These are phyloP conservation scores for Podospora fimiseda DNA, from an alignment of 495 filamentous ascomycete species.

Conservation along the genomic window DNA sequence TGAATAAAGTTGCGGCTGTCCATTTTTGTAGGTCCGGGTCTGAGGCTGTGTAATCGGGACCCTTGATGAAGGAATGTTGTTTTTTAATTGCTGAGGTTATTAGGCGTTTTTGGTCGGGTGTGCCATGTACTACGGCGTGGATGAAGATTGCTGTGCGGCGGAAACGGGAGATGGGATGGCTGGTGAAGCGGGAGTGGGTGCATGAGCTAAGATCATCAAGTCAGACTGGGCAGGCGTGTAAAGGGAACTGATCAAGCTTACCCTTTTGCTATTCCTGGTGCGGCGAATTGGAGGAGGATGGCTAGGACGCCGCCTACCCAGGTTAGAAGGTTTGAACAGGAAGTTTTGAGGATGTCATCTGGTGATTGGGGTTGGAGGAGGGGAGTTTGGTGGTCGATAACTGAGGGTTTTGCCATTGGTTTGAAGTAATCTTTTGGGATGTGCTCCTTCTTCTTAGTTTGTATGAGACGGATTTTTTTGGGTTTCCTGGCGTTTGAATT, in stretches of 20 bases:
- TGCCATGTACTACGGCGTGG: slow-evolving; percentile 3
- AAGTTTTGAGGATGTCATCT: background rate
- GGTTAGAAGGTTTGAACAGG: slow-evolving; percentile 5
- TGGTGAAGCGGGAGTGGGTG: slow-evolving; percentile 11
- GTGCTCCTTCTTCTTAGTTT: background rate
- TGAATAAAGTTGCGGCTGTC: slow-evolving; percentile 20
- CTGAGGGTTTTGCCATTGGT: background rate
- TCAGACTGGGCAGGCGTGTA: too few relatives aligned
- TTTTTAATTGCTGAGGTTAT: slow-evolving; percentile 3
- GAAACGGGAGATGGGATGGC: slow-evolving; percentile 11
- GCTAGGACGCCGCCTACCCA: slow-evolving; percentile 12
- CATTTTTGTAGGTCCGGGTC: slow-evolving; percentile 22
- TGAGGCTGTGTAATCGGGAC: slow-evolving; percentile 13
- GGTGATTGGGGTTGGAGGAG: background rate
- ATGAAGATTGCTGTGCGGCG: slow-evolving; percentile 10
- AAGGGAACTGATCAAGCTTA: too few relatives aligned
- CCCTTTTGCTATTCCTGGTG: slow-evolving; percentile 11
- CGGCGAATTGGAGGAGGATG: slow-evolving; percentile 14
- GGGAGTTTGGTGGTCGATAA: background rate
- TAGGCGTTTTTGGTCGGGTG: background rate
- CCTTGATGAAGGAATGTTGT: slow-evolving; percentile 9
- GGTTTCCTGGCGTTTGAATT: background rate
- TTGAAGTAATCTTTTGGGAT: background rate
- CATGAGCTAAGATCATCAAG: slow-evolving; percentile 8
- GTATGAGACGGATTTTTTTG: background rate